Base-by-base conservation (phyloP, 2,329 filamentous ascomycete species). In the Penicillium frequentans region DNA sequence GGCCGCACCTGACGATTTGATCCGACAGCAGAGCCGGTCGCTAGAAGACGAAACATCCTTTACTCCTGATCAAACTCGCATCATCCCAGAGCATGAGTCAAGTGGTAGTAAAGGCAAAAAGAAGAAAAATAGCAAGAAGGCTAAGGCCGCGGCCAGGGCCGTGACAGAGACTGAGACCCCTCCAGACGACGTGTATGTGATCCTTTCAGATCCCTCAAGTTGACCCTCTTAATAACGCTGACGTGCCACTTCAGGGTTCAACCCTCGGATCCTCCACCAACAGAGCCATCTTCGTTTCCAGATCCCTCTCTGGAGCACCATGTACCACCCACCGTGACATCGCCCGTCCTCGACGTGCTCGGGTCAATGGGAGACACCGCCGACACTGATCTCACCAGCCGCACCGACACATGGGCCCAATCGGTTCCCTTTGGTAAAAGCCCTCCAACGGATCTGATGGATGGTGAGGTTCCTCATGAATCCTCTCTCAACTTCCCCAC, bases 401-500 rank as follows among this genome's bases (percentile, higher is more conserved):
- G 75, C 44, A 78, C 76, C 5, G 74, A 73, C 62, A 75, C 71
- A n/a, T 79, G 77, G 77, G 73, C 76, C 35, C 72, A 73, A 52
- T 73, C 75, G 13, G 72, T 79, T n/a, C 75, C 77, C 0, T 78
- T 72, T 64, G 74, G 76, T 23, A 76, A 75, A 53, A 79, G 75
- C 45, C 77, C 77, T n/a, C 76, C 77, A 11, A 71, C 67, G 24
- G 72, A 76, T 58, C 59, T 71, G 13, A 67, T 69, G 35, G 72
- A 75, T 52, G 71, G 69, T 8, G 65, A 70, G 5, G 67, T 73
- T 50, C 60, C 70, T 21, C 70, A 68, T 45, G 74, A 70, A 37
- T 77, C 76, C 4, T 76, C 77, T 14, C 70, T 75, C 19, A 73
- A 71, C 35, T 74, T 77, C 58, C 72, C 75, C 27, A 70, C 70